These are phyloP conservation scores for Cordyceps pruinosa DNA, from an alignment of 2,329 filamentous ascomycete species.

Conservation along the genomic window DNA sequence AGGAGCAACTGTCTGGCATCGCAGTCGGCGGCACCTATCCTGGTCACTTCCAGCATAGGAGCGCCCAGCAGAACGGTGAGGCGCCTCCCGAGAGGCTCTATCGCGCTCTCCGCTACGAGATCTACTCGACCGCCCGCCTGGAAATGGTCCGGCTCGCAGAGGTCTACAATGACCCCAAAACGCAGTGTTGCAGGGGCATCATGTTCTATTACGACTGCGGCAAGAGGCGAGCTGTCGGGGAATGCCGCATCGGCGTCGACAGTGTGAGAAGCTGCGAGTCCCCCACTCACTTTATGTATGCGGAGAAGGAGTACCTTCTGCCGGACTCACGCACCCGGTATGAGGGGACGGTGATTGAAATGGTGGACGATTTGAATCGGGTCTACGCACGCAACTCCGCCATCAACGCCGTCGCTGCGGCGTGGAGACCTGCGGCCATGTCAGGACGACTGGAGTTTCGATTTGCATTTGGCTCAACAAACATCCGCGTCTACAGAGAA, in stretches of 20 bases:
- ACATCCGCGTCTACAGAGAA: background rate
- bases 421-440: background rate
- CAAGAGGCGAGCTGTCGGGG: background rate
- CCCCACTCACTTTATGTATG: background rate
- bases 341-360: slow-evolving; percentile 1
- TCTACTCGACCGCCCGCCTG: background rate
- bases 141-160: background rate
- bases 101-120: background rate
- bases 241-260: slow-evolving; percentile 7
- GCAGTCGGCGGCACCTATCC: background rate
- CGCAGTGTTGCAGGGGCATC: background rate
- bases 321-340: slow-evolving; percentile 1
- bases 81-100: background rate
- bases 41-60: background rate
- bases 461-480: slow-evolving; percentile 2
- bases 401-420: background rate
- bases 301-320: background rate
- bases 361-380: background rate
- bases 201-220: slow-evolving; percentile 3
- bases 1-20: background rate
- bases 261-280: background rate
- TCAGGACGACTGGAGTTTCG: slow-evolving; percentile 1
- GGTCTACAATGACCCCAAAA: background rate
- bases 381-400: background rate
- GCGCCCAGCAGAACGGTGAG: background rate